These are phyloP conservation scores for Cymbidium sinense DNA, from an alignment of 106 monocot species.

Conservation along the genomic window DNA sequence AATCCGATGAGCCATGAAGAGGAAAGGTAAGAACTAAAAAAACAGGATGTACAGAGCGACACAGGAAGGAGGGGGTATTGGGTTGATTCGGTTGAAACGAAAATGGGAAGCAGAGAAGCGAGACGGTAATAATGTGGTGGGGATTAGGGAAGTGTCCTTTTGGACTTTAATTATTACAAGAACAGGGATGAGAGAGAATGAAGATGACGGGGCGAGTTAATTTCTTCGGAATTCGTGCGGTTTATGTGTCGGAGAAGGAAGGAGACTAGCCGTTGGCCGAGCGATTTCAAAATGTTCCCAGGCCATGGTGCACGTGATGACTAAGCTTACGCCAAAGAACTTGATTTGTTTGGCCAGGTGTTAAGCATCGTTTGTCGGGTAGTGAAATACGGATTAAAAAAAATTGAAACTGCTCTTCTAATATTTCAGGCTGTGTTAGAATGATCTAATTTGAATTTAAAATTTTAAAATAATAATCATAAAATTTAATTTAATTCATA, in stretches of 20 bases:
- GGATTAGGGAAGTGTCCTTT: background rate
- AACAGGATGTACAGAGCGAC: background rate
- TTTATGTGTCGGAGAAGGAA: background rate
- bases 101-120: background rate
- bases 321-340: too few relatives aligned
- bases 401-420: too few relatives aligned
- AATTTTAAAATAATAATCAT: too few relatives aligned
- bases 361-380: too few relatives aligned
- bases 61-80: background rate
- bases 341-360: too few relatives aligned
- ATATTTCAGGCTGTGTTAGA: too few relatives aligned
- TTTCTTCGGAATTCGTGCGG: background rate
- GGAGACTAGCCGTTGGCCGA: slow-evolving; percentile 2
- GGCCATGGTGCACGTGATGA: too few relatives aligned
- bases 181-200: background rate
- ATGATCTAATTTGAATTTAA: too few relatives aligned
- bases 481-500: too few relatives aligned
- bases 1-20: background rate
- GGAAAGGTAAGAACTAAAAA: background rate
- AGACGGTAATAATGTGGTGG: background rate
- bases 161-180: background rate
- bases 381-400: too few relatives aligned
- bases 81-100: background rate
- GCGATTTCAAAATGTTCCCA: slow-evolving; percentile 1
- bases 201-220: background rate